These are phyloP conservation scores for Lentinula novae-zelandiae DNA, from an alignment of 1,284 basidiomycete species.

Conservation along the genomic window DNA sequence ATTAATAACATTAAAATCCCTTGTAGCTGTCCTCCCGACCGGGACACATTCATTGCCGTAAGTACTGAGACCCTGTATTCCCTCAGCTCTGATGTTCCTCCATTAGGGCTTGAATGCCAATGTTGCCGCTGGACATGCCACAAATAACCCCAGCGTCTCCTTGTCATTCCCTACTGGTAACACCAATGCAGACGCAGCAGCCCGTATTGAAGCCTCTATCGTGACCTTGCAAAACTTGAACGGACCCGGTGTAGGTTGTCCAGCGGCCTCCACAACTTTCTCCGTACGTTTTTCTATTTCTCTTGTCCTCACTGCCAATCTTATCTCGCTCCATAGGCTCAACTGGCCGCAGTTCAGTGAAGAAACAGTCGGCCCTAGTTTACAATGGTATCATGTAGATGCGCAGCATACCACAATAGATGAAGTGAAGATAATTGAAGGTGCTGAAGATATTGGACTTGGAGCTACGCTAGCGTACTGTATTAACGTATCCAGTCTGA, in stretches of 20 bases:
- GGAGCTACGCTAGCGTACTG: constrained; percentile 9
- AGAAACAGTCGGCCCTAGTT: background rate
- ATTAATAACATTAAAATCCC: constrained; percentile 20
- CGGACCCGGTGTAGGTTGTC: constrained; percentile 29
- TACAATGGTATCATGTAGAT: too few species aligned
- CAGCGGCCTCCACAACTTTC: constrained; percentile 18
- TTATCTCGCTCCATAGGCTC: constrained; percentile 3
- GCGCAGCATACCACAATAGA: too few species aligned
- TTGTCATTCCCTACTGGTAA: constrained; percentile 41
- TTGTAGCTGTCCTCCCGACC: constrained; percentile 22
- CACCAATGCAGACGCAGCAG: constrained; percentile 32
- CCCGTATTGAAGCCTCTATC: constrained; percentile 34
- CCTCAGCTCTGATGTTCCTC: background rate
- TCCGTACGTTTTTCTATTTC: constrained; percentile 1
- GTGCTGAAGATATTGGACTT: background rate
- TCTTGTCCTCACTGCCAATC: background rate
- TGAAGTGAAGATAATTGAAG: background rate
- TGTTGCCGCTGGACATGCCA: constrained; percentile 40
- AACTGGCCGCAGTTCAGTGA: constrained; percentile 15
- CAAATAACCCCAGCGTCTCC: constrained; percentile 40
- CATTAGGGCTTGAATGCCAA: constrained; percentile 36
- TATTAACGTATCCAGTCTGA: background rate
- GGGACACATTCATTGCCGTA: constrained; percentile 36
- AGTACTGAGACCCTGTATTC: constrained; percentile 11
- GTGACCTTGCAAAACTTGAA: constrained; percentile 35